Base-by-base conservation (phyloP, 2,329 filamentous ascomycete species). In the Aspergillus uvarum region DNA sequence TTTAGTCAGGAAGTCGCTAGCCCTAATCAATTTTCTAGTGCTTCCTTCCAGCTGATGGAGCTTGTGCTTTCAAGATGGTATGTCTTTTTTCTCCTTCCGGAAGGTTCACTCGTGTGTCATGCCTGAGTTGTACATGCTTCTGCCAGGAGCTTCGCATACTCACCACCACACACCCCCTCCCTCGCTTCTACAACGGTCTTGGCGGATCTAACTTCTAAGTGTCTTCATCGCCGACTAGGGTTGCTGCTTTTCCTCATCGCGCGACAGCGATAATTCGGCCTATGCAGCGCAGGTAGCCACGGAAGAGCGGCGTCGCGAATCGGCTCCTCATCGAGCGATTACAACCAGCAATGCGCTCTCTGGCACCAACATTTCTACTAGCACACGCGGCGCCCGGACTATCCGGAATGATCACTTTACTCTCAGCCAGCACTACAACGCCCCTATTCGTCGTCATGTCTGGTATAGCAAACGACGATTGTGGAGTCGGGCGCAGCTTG, bases 401-500 rank as follows among this genome's bases (percentile, higher is more conserved):
- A 59, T 51, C n/a, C 32, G 60, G 8, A 38, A 61, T 1, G 61
- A 69, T 12, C 61, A 58, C 31, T 56, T 74, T 29, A 73, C 78
- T 1, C 65, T 80, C 26, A 71, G 68, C 51, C 83, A 89, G 68
- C 88, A 89, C 71, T 89, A 89, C 71, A 90, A 91, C 69, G 84
- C 85, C 66, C 88, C 89, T 1, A 79, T 93, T 44, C 83, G 84
- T 49, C 82, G 81, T 0, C 88, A 90, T 67, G 77, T 83, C 57
- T 92, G 89, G 89, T 79, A 79, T 12, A 85, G 87, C 59, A 83
- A 82, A 62, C 81, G 82, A 56, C 85, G 85, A 21, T 76, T 79
- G 16, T 96, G 90, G 90, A 92, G 90, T 1, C 85, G 84, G n/a
- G 71, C 77, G 16, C 80, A 88, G 56, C 80, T 96, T 2, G 85